These are phyloP conservation scores for Colletotrichum lini DNA, from an alignment of 2,329 filamentous ascomycete species.

Conservation along the genomic window DNA sequence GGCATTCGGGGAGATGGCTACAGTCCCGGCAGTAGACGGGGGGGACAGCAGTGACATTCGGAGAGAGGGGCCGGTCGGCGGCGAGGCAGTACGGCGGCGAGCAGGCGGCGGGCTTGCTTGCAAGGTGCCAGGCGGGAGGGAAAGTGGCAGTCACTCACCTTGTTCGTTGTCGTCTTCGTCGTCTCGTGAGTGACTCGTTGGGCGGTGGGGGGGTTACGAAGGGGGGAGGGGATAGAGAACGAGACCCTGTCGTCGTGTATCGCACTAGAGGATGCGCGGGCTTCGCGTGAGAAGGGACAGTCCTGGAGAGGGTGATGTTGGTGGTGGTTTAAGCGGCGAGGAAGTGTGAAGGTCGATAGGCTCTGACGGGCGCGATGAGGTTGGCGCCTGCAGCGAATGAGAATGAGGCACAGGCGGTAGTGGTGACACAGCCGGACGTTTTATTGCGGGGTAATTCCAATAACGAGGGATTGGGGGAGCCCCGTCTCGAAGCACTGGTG, in stretches of 20 bases:
- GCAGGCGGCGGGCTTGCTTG: background rate
- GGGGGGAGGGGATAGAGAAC: background rate
- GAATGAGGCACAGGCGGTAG: background rate
- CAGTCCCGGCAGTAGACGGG: conserved; percentile 2
- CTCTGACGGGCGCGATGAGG: conserved; percentile 19
- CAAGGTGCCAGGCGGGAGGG: conserved; percentile 27
- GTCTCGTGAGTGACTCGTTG: conserved; percentile 17
- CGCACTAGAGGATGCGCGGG: conserved; percentile 12
- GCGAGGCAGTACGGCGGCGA: background rate
- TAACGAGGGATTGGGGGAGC: conserved; percentile 7
- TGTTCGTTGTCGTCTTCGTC: conserved; percentile 3
- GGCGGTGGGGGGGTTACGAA: background rate
- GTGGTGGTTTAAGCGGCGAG: conserved; percentile 3
- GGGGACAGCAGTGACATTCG: conserved; percentile 20
- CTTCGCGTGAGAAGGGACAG: conserved; percentile 12
- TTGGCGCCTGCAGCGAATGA: conserved; percentile 26
- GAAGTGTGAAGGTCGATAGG: conserved; percentile 19
- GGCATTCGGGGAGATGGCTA: conserved; percentile 2
- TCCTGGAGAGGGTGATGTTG: background rate
- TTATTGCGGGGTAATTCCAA: conserved; percentile 38
- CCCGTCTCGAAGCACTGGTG: background rate
- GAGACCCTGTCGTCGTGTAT: conserved; percentile 15
- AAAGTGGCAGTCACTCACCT: conserved; percentile 21
- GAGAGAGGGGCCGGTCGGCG: conserved; percentile 4
- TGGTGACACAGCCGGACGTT: conserved; percentile 6